Evolutionary conservation across 2,329 filamentous ascomycete species (phyloP).

Genomic region (Alternaria panax): DNA sequence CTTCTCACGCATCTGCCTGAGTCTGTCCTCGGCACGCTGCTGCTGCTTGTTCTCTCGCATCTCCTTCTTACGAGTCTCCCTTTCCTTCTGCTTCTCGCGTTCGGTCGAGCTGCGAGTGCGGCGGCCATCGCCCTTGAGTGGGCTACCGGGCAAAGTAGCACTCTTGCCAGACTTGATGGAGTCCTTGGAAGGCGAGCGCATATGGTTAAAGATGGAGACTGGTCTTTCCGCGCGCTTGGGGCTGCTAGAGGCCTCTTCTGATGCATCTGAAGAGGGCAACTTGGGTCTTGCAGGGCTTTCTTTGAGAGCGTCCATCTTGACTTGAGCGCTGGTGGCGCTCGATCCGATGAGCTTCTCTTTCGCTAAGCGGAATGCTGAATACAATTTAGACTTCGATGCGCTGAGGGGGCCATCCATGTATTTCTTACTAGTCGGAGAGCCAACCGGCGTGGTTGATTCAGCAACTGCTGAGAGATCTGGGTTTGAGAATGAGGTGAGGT

Average conservation of each 20-base stretch:
- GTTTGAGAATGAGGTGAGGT: constrained; percentile 54
- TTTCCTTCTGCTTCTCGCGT: constrained; percentile 65
- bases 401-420: constrained; percentile 81
- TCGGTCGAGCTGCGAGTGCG: constrained; percentile 67
- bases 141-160: constrained; percentile 37
- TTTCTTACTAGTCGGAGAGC: constrained; percentile 61
- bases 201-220: constrained; percentile 43
- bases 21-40: constrained; percentile 66
- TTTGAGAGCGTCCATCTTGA: constrained; percentile 63
- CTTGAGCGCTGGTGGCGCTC: constrained; percentile 64
- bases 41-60: constrained; percentile 66
- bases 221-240: constrained; percentile 44
- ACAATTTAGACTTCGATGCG: constrained; percentile 90
- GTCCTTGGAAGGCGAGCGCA: constrained; percentile 48
- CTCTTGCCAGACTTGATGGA: constrained; percentile 41
- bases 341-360: constrained; percentile 85
- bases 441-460: constrained; percentile 64
- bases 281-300: constrained; percentile 39
- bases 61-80: constrained; percentile 67
- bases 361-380: constrained; percentile 87
- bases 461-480: constrained; percentile 49
- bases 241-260: constrained; percentile 45
- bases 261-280: constrained; percentile 33
- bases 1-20: constrained; percentile 73
- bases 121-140: constrained; percentile 49